Base-by-base conservation (phyloP, 2,329 filamentous ascomycete genomes). In the Trichophyton rubrum region DNA sequence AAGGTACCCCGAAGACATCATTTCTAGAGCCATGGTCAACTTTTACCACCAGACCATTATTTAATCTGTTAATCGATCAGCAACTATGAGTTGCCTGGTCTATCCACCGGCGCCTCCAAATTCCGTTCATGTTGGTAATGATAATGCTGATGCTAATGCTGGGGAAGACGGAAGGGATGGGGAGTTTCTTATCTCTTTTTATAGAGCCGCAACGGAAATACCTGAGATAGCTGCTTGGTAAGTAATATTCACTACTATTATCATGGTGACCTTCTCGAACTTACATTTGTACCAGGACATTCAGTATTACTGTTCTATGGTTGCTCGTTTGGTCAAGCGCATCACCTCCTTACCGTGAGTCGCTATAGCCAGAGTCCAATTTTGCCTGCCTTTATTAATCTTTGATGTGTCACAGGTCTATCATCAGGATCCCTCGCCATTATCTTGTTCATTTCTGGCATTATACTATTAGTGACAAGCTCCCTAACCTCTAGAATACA, bases 371-470 rank as follows among this genome's bases (percentile, higher is more conserved):
- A 15, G 7, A 17, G 3, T 20, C 8, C n/a, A 24, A 20, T 20
- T 24, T 55, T 35, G 1, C 27, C 33, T 17, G 9, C 60, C 17
- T 15, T 40, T 51, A 55, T 20, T 60, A 15, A 43, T 15, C 43
- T 15, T 6, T 5, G 45, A n/a, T 27, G 33, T 20, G 1, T n/a
- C 40, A 27, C 15, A 78, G 79, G 79, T 64, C 76, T 75, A 56
- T 78, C 79, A 3, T 64, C 78, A 13, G 76, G 77, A 64, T 73
- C 77, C 5, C 67, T 71, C 17, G 69, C 76, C 41, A 64, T 77
- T 3, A 66, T 73, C 22, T 75, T 79, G 43, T 71, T 74, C 45
- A 67, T 74, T 24, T 68, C 74, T 8, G 77, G 75, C 7, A 63
- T 69, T 22, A 69, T 67, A 43, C 67, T 79, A 33, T 62, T 78